phyloP scores from a whole-genome alignment of 768 basidiomycete species.

The Megacollybia marginata region DNA sequence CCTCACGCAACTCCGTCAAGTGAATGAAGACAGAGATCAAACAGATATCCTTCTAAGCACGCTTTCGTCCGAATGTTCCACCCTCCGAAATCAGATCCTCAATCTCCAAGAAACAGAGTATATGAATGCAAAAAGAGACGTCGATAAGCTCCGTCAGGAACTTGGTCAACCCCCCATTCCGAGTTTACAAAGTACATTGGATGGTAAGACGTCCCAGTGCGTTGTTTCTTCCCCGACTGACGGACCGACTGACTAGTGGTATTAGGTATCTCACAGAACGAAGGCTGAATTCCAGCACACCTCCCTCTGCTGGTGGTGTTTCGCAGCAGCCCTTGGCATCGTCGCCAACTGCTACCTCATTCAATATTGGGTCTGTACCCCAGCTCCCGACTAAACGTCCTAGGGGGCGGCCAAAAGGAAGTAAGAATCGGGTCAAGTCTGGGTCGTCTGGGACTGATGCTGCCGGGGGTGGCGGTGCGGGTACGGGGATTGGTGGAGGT shows the following conservation, averaged over 20 bases:
- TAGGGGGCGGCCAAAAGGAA: conserved; percentile 63
- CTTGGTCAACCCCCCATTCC: conserved; percentile 72
- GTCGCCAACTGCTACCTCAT: too few relatives aligned
- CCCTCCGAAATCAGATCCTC: background rate
- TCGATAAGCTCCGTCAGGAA: conserved; percentile 68
- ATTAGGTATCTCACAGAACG: conserved; percentile 57
- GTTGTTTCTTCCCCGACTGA: conserved; percentile 10
- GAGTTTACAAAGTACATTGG: conserved; percentile 62
- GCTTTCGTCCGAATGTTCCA: background rate
- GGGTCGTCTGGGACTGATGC: too few relatives aligned
- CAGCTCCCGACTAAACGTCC: conserved; percentile 38
- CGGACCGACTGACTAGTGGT: background rate
- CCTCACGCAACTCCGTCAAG: conserved; percentile 13
- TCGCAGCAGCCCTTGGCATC: too few relatives aligned
- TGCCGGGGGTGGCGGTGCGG: too few relatives aligned
- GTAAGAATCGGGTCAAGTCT: conserved; percentile 39
- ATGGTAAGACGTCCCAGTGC: conserved; percentile 56
- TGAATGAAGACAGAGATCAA: conserved; percentile 71
- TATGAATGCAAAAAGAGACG: conserved; percentile 63
- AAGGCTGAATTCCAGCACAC: too few relatives aligned
- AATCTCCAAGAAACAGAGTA: conserved; percentile 56
- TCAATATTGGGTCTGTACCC: background rate
- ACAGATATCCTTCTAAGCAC: background rate
- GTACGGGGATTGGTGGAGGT: too few relatives aligned
- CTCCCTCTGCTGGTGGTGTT: too few relatives aligned